Evolutionary conservation across 1,284 basidiomycete species (phyloP).

Genomic region (Hymenochaete sp.): DNA sequence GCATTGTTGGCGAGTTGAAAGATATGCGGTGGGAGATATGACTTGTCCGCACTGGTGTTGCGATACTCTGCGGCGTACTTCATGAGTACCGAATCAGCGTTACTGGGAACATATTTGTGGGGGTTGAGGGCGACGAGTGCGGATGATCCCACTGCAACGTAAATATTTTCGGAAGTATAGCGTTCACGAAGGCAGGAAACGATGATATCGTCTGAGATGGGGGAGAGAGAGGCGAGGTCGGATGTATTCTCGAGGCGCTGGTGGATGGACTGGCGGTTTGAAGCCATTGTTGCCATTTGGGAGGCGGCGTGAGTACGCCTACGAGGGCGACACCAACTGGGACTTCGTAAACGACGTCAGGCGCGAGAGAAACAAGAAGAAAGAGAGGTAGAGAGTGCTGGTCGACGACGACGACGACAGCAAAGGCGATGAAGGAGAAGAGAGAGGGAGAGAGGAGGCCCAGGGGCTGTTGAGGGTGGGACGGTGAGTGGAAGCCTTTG

Average conservation of each 20-base stretch:
- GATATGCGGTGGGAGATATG: slow-evolving; percentile 56
- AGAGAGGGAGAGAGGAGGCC: background rate
- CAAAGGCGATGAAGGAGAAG: slow-evolving; percentile 7
- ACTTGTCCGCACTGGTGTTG: slow-evolving; percentile 38
- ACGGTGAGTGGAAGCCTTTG: no score
- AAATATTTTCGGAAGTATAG: slow-evolving; percentile 77
- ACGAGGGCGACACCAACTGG: slow-evolving; percentile 1
- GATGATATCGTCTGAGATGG: slow-evolving; percentile 68
- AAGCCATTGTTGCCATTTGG: slow-evolving; percentile 6
- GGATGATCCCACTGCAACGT: slow-evolving; percentile 67
- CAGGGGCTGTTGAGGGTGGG: background rate
- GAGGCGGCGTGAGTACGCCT: background rate
- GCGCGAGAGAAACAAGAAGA: background rate
- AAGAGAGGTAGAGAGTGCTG: slow-evolving; percentile 10
- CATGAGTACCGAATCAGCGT: slow-evolving; percentile 73
- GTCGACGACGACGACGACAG: slow-evolving; percentile 5
- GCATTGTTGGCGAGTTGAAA: slow-evolving; percentile 86
- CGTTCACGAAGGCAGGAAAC: slow-evolving; percentile 79
- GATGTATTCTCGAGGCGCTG: slow-evolving; percentile 59
- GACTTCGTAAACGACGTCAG: background rate
- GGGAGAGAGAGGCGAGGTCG: slow-evolving; percentile 54
- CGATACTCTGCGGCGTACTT: slow-evolving; percentile 73
- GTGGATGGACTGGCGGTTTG: slow-evolving; percentile 26
- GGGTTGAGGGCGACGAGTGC: slow-evolving; percentile 80
- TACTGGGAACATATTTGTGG: slow-evolving; percentile 75